These are phyloP conservation scores for Gnomoniopsis smithogilvyi DNA, from an alignment of 2,329 filamentous ascomycete species.

Conservation along the genomic window DNA sequence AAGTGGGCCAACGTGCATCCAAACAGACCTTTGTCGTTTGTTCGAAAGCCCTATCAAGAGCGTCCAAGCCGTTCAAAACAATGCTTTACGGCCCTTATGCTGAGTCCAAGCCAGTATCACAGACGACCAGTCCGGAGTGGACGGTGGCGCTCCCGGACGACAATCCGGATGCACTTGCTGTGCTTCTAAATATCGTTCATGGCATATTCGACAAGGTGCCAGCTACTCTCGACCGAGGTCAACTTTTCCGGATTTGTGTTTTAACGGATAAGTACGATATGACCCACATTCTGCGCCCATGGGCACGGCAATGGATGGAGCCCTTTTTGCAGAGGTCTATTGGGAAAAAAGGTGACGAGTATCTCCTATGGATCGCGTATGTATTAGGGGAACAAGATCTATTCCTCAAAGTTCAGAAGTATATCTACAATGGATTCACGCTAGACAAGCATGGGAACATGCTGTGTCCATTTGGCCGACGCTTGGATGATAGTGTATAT, in stretches of 20 bases:
- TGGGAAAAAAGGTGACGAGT: not conserved
- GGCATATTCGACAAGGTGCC: slow-evolving; percentile 26
- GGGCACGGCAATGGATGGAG: not conserved
- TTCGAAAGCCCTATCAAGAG: not conserved
- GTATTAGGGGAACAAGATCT: not conserved
- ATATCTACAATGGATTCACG: not conserved
- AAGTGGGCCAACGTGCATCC: not conserved
- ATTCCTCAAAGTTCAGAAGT: not conserved
- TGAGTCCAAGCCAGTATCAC: not conserved
- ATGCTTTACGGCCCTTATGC: not conserved
- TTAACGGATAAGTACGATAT: slow-evolving; percentile 31
- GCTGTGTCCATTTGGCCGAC: not conserved
- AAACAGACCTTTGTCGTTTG: slow-evolving; percentile 3
- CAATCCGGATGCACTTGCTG: slow-evolving; percentile 24
- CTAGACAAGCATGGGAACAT: not conserved
- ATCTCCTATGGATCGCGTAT: not conserved
- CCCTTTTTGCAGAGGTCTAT: not conserved
- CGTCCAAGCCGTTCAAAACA: not conserved
- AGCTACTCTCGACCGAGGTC: slow-evolving; percentile 18
- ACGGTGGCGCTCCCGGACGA: slow-evolving; percentile 29
- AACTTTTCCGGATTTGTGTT: slow-evolving; percentile 26
- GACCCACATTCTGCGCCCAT: slow-evolving; percentile 11
- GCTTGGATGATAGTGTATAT: not conserved
- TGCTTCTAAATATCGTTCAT: slow-evolving; percentile 30
- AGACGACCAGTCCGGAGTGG: slow-evolving; percentile 19